Evolutionary conservation across 441 rosid species (phyloP), one percentile per base, ranked within the genome.

Genomic region (Bruguiera hainesii): DNA sequence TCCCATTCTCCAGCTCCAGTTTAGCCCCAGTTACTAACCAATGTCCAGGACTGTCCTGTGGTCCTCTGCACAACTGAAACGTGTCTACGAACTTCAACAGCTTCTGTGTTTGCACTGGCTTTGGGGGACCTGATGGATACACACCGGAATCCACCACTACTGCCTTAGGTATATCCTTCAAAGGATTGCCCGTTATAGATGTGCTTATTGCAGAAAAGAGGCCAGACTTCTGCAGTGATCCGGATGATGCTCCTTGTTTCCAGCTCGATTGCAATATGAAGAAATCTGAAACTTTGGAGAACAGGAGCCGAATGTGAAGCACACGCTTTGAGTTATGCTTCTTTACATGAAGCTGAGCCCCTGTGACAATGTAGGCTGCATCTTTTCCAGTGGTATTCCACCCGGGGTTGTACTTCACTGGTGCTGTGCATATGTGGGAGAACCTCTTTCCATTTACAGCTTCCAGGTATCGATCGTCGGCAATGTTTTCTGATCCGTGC

Each of bases 21-120:
- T 79, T 80, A 56, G 89, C 93, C 46, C 93, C 97, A 6, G 93
- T 91, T 19, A 88, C 90, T 60, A 91, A 66, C 98, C 98, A 94
- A 73, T 94, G 89, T 29, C 98, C 98, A 3, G 98, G 98, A 63
- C 84, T 81, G 66, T 94, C 86, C 70, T 81, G 86, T 13, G 98
- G 96, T 35, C 97, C 97, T 75, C 75, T 82, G 64, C 87, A 88
- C 62, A 82, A 46, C 63, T 94, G 93, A n/a, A 96, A 82, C 23
- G 79, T 80, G 51, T 91, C 97, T 0, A 94, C 89, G 71, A 79
- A 85, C 66, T 83, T 91, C 60, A 83, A 69, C 18, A 91, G 78
- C 89, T 88, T 94, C 42, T 77, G 87, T 7, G 81, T 72, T 51
- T 87, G 91, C 13, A 80, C 83, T 0, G 94, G 85, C 31, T 83